A percentile compares a stretch with the other conserved stretches of the same genome.
Evolutionary conservation across 129 eudicot genomes (phyloP).

Genomic region (Escallonia herrerae): DNA sequence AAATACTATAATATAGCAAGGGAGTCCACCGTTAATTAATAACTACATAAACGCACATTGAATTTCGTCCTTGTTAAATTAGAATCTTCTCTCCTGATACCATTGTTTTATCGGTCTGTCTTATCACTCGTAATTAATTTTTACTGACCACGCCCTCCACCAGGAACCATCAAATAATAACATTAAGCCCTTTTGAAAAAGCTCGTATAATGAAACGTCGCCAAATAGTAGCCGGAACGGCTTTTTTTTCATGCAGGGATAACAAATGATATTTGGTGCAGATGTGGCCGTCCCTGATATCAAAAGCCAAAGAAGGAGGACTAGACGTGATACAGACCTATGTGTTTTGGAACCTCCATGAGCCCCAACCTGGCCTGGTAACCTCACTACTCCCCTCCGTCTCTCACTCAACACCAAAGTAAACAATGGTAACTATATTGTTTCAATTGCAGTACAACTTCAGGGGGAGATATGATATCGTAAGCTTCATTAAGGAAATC

Average conservation of each 20-base stretch:
- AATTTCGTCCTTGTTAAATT: no score
- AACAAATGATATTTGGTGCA: conserved; percentile 15
- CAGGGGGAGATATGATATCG: conserved; percentile 60
- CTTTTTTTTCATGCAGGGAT: no score
- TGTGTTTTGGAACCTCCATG: conserved; percentile 92
- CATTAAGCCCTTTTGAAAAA: no score
- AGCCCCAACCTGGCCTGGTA: conserved; percentile 89
- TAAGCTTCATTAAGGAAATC: conserved; percentile 70
- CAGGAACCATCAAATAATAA: no score
- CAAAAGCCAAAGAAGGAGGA: conserved; percentile 87
- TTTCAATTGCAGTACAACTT: conserved; percentile 60
- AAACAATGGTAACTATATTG: background rate
- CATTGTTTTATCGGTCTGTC: background rate
- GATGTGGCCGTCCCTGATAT: conserved; percentile 94
- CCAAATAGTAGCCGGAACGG: no score
- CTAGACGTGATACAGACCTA: conserved; percentile 78
- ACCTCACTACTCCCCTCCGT: background rate
- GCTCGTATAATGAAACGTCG: no score
- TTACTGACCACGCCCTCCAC: no score
- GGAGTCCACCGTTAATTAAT: no score
- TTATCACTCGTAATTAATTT: no score
- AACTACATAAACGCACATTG: no score
- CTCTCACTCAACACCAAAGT: background rate
- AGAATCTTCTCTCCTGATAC: background rate
- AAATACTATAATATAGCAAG: no score